These are phyloP conservation scores for Cryphonectria parasitica DNA, from an alignment of 2,329 filamentous ascomycete species.

Conservation along the genomic window DNA sequence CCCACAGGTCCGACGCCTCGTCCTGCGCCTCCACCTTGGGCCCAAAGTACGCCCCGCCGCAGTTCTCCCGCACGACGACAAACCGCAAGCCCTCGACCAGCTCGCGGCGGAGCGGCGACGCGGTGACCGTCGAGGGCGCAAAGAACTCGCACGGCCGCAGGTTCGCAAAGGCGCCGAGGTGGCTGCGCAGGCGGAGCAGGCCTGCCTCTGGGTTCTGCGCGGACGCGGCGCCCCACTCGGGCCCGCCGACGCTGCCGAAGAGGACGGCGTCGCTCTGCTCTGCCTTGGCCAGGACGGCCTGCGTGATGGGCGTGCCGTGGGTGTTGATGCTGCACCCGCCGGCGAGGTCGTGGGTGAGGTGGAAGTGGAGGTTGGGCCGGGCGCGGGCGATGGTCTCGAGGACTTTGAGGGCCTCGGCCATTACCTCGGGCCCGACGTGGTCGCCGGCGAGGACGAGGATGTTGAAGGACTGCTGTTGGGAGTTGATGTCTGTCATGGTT, in stretches of 20 bases:
- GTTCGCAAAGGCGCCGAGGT: conserved; percentile 54
- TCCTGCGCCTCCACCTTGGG: conserved; percentile 26
- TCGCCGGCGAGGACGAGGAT: conserved; percentile 52
- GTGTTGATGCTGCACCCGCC: conserved; percentile 66
- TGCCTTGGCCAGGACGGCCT: conserved; percentile 79
- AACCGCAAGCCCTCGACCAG: conserved; percentile 51
- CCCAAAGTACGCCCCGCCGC: conserved; percentile 55
- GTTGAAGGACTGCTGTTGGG: conserved; percentile 29
- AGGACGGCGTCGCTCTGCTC: conserved; percentile 88
- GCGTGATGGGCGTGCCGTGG: conserved; percentile 76
- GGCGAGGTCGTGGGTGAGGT: conserved; percentile 32
- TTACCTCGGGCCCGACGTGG: conserved; percentile 52
- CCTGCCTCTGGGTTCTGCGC: conserved; percentile 45
- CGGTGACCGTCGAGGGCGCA: conserved; percentile 44
- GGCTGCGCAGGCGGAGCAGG: conserved; percentile 44
- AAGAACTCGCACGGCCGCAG: conserved; percentile 53
- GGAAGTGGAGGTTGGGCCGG: conserved; percentile 38
- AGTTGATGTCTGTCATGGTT: neutral
- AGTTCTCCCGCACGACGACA: conserved; percentile 54
- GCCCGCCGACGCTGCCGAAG: conserved; percentile 92
- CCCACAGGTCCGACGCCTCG: conserved; percentile 51
- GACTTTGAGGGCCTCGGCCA: conserved; percentile 50
- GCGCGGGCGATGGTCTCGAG: conserved; percentile 45
- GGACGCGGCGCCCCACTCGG: conserved; percentile 67
- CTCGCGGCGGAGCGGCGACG: conserved; percentile 50